Evolutionary conservation across 768 basidiomycete species (phyloP), one percentile per base, ranked within the genome.

Genomic region (Suillus paluster): DNA sequence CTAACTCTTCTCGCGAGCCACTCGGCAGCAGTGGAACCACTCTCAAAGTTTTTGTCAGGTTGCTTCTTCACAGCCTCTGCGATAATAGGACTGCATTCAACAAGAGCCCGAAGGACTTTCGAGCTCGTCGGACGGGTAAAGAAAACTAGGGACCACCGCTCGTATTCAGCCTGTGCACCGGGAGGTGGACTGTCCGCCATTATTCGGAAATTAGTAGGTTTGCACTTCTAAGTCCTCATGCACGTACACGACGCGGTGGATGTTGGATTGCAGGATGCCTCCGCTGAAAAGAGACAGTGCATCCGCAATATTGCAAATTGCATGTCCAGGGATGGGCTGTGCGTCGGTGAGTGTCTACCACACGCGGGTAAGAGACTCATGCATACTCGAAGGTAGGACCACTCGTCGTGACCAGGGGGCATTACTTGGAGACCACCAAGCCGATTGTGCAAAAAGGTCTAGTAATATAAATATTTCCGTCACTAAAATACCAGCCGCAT

Each of bases 361-460:
- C 57, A 58, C 38, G 2, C 44, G 60, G 39, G 57, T 58, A 19
- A 15, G 12, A 21, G 9, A 25, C n/a, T 8, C 3, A 25, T 17
- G 52, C 64, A 10, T 52, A 83, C 88, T 80, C 83, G 84, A 66
- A 91, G 78, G 64, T 90, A 91, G 68, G 84, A 84, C 90, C 90
- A 91, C 23, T 81, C 71, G 27, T 86, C 82, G 7, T 80, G 68
- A 15, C 85, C 87, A 1, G 87, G 88, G 1, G 82, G 81, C 52
- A 89, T 77, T 0, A 91, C 88, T 63, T 91, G 90, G 4, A 91
- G 75, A 0, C 90, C 90, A 4, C 90, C 89, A 0, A 90, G 81
- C 2, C 80, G 81, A 68, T 90, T 91, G 67, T 90, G 87, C 60
- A 91, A 75, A 76, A 90, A 85, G 0, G 87, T 86, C 84, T 87